Evolutionary conservation across 2,329 filamentous ascomycete species (phyloP).

Genomic region (Apiospora saccharicola): DNA sequence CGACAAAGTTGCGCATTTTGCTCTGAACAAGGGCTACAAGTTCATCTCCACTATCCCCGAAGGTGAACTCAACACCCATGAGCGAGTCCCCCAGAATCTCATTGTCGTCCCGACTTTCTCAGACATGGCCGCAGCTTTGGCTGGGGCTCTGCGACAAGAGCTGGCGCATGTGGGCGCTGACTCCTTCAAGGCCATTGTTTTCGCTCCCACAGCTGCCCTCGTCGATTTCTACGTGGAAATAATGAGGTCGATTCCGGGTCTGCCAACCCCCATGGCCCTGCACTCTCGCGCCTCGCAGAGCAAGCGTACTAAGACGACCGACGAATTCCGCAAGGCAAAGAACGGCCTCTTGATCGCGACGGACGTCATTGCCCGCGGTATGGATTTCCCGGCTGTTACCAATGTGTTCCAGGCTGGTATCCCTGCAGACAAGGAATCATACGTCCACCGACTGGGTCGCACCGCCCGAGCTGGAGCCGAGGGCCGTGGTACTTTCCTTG

Average conservation of each 20-base stretch:
- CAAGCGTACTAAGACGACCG: conserved; percentile 64
- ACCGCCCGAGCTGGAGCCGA: conserved; percentile 71
- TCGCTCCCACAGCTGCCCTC: conserved; percentile 69
- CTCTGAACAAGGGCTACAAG: conserved; percentile 75
- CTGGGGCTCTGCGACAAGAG: conserved; percentile 62
- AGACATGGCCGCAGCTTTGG: conserved; percentile 67
- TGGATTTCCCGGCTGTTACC: conserved; percentile 76
- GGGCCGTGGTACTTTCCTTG: conserved; percentile 68
- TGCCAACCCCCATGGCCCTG: conserved; percentile 54
- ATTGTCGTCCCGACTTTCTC: conserved; percentile 74
- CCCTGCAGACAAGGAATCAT: conserved; percentile 66
- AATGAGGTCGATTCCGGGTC: conserved; percentile 47
- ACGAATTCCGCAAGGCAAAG: conserved; percentile 63
- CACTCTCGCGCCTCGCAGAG: conserved; percentile 60
- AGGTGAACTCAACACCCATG: conserved; percentile 79
- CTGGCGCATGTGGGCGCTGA: conserved; percentile 42
- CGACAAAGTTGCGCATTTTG: conserved; percentile 73
- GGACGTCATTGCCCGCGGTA: conserved; percentile 74
- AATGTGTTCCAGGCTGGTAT: conserved; percentile 71
- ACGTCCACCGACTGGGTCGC: conserved; percentile 73
- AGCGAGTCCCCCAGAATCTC: conserved; percentile 76
- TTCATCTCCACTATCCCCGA: conserved; percentile 82
- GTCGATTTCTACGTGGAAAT: conserved; percentile 59
- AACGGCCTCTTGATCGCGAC: conserved; percentile 69
- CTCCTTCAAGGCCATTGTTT: conserved; percentile 85